Evolutionary conservation across 75 land plant species (phyloP), one percentile per base, ranked within the genome.

Genomic region (Cunninghamia lanceolata): DNA sequence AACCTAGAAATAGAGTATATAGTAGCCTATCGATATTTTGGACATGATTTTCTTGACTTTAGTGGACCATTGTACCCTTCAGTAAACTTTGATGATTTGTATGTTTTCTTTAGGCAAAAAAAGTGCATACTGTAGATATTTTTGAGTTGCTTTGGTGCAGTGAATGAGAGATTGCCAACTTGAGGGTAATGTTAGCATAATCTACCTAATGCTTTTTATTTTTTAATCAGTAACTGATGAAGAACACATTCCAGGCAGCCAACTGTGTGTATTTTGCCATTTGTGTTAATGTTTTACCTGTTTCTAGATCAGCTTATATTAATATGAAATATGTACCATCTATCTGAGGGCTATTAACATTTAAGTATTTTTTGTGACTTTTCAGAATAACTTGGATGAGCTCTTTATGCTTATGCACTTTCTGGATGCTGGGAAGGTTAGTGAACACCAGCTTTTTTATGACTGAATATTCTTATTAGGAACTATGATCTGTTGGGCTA

Each of bases 371-470:
- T 70, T 82, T 70, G 54, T 25, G 46, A 14, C 46, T 86, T 87
- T 70, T 85, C 99, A 98, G 99, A 98, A 96, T 86, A 98, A 98
- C 86, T 87, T 98, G 91, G 99, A 98, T 87, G 99, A 98, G 92
- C 93, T 98, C 75, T 98, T 98, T 87, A 96, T 94, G 98, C 93
- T 98, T 36, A 98, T 98, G 99, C 99, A 98, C 87, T 98, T 98
- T 88, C 99, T 98, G 87, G 99, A 96, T 91, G 95, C 94, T 59
- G 96, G 95, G 85, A 98, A 95, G 98, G 99, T 98, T 15, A 85
- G 94, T 90, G 19, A 17, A 83, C 0, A 17, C 70, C 14, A 0
- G 87, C 19, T 85, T 10, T 21, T 21, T 35, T 10, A 56, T 54
- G 4, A 39, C 35, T 15, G 70, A 2, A 3, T 36, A 25, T 35